These are phyloP conservation scores for Penicillium sp. DNA, from an alignment of 2,329 filamentous ascomycete species.

Conservation along the genomic window DNA sequence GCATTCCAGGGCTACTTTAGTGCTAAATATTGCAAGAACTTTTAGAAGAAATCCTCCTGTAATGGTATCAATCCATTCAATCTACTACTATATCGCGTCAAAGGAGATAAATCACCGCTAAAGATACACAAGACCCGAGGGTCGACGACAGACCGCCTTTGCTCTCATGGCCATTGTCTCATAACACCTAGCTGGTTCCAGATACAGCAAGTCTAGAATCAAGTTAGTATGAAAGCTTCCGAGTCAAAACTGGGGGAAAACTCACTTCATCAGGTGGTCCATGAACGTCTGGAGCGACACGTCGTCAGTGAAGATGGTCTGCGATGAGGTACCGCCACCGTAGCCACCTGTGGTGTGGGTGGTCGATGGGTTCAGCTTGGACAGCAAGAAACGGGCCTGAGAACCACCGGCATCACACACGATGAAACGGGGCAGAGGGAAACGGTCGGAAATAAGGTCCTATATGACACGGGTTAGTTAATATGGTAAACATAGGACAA, in stretches of 20 bases:
- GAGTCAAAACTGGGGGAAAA: constrained; percentile 20
- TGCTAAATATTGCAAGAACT: not conserved
- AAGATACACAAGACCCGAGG: constrained; percentile 43
- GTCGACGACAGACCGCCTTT: constrained; percentile 33
- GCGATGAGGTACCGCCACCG: constrained; percentile 83
- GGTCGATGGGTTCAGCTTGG: constrained; percentile 95
- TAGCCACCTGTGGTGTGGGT: constrained; percentile 93
- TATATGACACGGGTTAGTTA: constrained; percentile 47
- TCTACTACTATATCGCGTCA: constrained; percentile 35
- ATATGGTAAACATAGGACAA: not conserved
- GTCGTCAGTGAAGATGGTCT: constrained; percentile 99
- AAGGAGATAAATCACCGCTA: constrained; percentile 40
- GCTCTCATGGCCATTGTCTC: constrained; percentile 35
- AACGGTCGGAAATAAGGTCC: constrained; percentile 96
- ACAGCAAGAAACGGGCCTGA: constrained; percentile 92
- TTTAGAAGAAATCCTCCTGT: not conserved
- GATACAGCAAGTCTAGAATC: constrained; percentile 50
- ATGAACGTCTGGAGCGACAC: constrained; percentile 98
- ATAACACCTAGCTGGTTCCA: constrained; percentile 48
- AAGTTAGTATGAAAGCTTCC: constrained; percentile 28
- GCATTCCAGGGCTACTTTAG: not conserved
- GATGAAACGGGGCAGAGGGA: constrained; percentile 97
- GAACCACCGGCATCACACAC: constrained; percentile 98
- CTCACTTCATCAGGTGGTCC: constrained; percentile 99
- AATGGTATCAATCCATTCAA: constrained; percentile 30